Conservation (phyloP, 495 filamentous ascomycete genomes). For the Podospora didyma region DNA sequence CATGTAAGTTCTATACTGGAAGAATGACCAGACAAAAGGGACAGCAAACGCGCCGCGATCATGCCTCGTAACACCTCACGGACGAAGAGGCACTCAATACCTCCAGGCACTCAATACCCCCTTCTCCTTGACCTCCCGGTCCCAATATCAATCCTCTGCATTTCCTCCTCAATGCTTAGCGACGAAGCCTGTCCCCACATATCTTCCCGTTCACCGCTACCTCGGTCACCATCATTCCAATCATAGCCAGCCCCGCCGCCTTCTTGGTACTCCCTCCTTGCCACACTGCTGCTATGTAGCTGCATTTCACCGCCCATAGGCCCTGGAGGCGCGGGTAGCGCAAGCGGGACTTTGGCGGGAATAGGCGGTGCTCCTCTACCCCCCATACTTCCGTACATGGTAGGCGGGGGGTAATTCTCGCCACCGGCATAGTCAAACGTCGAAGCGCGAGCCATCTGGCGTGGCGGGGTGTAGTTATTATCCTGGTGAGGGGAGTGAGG, state of each 20-base stretch:
- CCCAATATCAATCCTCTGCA: constrained; percentile 81
- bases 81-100: too few species aligned
- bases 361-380: constrained; percentile 40
- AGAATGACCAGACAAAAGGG: too few species aligned
- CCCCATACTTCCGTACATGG: neutral
- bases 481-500: constrained; percentile 43
- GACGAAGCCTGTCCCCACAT: constrained; percentile 33
- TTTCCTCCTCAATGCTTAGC: constrained; percentile 69
- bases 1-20: too few species aligned
- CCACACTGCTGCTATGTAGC: constrained; percentile 28
- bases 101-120: constrained; percentile 8
- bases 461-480: constrained; percentile 35
- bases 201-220: constrained; percentile 33
- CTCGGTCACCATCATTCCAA: constrained; percentile 18
- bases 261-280: constrained; percentile 16
- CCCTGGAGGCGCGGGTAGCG: constrained; percentile 14
- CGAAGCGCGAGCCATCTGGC: constrained; percentile 34
- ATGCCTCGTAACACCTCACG: too few species aligned
- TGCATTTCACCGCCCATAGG: constrained; percentile 43
- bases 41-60: too few species aligned
- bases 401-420: constrained; percentile 36
- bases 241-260: constrained; percentile 5
- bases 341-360: constrained; percentile 70
- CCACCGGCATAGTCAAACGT: constrained; percentile 35
- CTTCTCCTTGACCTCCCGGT: constrained; percentile 34